Base-by-base conservation (phyloP, 331 rosid genomes). In the Cydonia oblonga region DNA sequence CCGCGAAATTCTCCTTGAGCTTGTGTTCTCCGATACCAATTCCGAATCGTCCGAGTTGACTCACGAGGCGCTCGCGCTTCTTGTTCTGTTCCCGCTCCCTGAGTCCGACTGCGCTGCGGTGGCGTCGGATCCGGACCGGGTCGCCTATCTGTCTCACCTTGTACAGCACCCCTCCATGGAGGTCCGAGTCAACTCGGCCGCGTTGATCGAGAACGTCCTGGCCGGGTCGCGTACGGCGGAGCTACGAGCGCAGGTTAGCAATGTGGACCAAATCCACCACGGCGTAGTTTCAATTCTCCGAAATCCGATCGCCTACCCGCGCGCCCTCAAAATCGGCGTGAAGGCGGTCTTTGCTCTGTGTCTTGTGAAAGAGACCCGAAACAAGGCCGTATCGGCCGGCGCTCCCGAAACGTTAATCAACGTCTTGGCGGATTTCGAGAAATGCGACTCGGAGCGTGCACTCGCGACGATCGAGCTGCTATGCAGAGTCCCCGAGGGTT, bases 401-500 rank as follows among this genome's bases (percentile, higher is more conserved):
- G 97, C 96, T 9, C 85, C 96, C 2, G 92, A 63, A 76, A 77
- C 80, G 4, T 81, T 93, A 5, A 75, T 91, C 10, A 93, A 93
- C 75, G 42, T 96, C 1, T 78, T 93, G 5, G 83, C 96, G 0
- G 96, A 90, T 29, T 85, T 91, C 25, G 98, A 93, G 84, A 93
- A 88, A 40, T 91, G 87, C 65, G 98, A 93, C 29, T 87, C 95
- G 0, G 98, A 93, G 72, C 71, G 96, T 18, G 98, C 96, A 0
- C 76, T 93, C 2, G 98, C 98, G 0, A 88, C 98, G 2, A 81
- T 93, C 57, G 98, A 93, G 65, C 84, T 93, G 0, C 79, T 93
- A 1, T 93, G 97, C 68, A 73, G 98, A 25, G 68, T 88, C 4
- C 95, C 96, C 20, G 79, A 62, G 0, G 98, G 98, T 0, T 80